A percentile compares a stretch with the other conserved stretches of the same genome.
Evolutionary conservation across 2,329 filamentous ascomycete genomes (phyloP).

Genomic region (Colletotrichum musae): DNA sequence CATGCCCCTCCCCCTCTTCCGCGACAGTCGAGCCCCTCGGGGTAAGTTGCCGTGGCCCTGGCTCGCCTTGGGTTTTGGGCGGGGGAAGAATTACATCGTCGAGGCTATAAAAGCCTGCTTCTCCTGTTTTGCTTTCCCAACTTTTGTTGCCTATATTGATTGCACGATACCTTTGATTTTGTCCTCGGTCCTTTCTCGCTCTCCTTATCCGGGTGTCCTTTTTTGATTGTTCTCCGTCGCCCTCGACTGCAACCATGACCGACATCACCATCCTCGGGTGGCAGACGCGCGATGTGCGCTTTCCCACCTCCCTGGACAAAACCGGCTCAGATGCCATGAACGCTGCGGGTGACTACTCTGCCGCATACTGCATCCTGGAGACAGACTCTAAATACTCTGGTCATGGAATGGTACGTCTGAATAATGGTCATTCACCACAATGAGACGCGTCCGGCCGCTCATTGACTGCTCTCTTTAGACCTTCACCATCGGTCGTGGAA

Average conservation of each 20-base stretch:
- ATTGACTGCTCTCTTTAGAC: constrained; percentile 58
- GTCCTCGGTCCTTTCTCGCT: neutral
- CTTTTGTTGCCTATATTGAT: neutral
- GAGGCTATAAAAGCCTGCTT: constrained; percentile 32
- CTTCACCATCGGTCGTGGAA: constrained; percentile 90
- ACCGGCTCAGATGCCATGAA: constrained; percentile 99
- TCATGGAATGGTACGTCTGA: constrained; percentile 79
- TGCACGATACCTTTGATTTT: neutral
- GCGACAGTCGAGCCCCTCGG: constrained; percentile 20
- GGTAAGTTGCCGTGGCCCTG: constrained; percentile 28
- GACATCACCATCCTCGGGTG: constrained; percentile 82
- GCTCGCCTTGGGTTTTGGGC: constrained; percentile 21
- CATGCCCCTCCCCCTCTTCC: constrained; percentile 39
- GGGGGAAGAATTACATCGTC: constrained; percentile 19
- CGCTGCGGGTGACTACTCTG: constrained; percentile 90
- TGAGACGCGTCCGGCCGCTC: neutral
- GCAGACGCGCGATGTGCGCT: constrained; percentile 81
- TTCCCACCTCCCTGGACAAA: constrained; percentile 94
- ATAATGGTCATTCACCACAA: neutral
- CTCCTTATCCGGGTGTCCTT: neutral
- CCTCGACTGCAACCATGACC: constrained; percentile 52
- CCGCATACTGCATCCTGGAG: constrained; percentile 92
- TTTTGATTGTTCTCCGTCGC: neutral
- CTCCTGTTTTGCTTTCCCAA: neutral
- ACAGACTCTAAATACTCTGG: constrained; percentile 81